These are phyloP conservation scores for Gleditsia sinensis DNA, from an alignment of 306 rosid genomes.

Conservation along the genomic window DNA sequence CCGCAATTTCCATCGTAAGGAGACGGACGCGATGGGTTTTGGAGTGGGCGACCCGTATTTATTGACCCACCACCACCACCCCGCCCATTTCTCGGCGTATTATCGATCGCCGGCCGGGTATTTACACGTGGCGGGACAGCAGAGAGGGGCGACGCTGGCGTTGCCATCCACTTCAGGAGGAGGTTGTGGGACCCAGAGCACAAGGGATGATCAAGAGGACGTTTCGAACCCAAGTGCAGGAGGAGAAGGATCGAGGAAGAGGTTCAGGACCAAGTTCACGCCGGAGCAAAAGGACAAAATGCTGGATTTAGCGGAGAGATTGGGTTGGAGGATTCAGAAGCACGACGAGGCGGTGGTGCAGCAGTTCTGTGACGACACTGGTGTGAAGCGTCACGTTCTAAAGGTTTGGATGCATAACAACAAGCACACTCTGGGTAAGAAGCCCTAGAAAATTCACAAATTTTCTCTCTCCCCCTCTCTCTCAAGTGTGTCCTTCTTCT, in stretches of 20 bases:
- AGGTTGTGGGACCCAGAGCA: conserved; percentile 61
- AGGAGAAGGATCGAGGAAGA: conserved; percentile 57
- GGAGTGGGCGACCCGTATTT: conserved; percentile 42
- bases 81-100: conserved; percentile 66
- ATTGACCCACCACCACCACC: conserved; percentile 43
- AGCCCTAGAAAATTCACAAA: conserved; percentile 58
- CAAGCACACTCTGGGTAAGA: conserved; percentile 99
- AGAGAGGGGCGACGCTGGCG: conserved; percentile 61
- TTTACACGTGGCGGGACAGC: conserved; percentile 64
- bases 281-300: conserved; percentile 86
- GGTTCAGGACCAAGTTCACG: conserved; percentile 81
- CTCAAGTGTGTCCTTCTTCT: too few relatives aligned
- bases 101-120: conserved; percentile 81
- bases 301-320: conserved; percentile 76
- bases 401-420: conserved; percentile 99
- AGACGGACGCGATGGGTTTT: conserved; percentile 31
- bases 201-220: conserved; percentile 78
- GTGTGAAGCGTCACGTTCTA: conserved; percentile 87
- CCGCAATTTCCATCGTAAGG: conserved; percentile 95
- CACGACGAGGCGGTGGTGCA: conserved; percentile 77
- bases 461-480: neutral
- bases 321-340: conserved; percentile 96
- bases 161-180: conserved; percentile 85
- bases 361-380: conserved; percentile 80
- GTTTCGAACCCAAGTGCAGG: conserved; percentile 76